A percentile compares a stretch with the other conserved stretches of the same genome.
Evolutionary conservation across 306 rosid genomes (phyloP).

Genomic region (Astragalus glycyphyllos): DNA sequence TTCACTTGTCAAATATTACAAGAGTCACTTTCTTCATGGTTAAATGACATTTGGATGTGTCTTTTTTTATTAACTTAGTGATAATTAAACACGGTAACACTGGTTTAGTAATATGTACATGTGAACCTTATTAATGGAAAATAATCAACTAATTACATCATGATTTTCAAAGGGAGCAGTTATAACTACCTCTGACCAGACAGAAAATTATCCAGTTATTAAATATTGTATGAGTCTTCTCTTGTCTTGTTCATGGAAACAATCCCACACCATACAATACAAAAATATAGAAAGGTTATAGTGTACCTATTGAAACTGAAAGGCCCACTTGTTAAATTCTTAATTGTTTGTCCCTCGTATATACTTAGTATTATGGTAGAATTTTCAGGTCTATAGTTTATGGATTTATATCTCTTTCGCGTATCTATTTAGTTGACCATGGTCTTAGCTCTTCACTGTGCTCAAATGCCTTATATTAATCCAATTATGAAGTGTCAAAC

Average conservation of each 20-base stretch:
- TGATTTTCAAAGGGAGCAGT: slow-evolving; percentile 92
- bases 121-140: slow-evolving; percentile 52
- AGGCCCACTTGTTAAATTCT: slow-evolving; percentile 50
- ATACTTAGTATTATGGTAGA: slow-evolving; percentile 25
- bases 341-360: slow-evolving; percentile 37
- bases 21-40: slow-evolving; percentile 55
- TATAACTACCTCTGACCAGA: slow-evolving; percentile 56
- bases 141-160: slow-evolving; percentile 56
- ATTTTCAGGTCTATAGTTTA: slow-evolving; percentile 17
- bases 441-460: slow-evolving; percentile 34
- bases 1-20: slow-evolving; percentile 49
- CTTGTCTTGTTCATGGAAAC: slow-evolving; percentile 60
- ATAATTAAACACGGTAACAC: neutral
- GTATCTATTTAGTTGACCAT: slow-evolving; percentile 37
- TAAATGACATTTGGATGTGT: slow-evolving; percentile 46
- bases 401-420: slow-evolving; percentile 8
- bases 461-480: slow-evolving; percentile 26
- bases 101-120: neutral
- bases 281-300: slow-evolving; percentile 27
- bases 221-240: slow-evolving; percentile 43
- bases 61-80: slow-evolving; percentile 20
- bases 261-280: slow-evolving; percentile 53
- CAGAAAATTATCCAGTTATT: slow-evolving; percentile 42
- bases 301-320: neutral
- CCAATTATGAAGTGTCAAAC: slow-evolving; percentile 2